These are phyloP conservation scores for Stagonosporopsis chrysanthemi DNA, from an alignment of 2,329 filamentous ascomycete genomes.

Conservation along the genomic window DNA sequence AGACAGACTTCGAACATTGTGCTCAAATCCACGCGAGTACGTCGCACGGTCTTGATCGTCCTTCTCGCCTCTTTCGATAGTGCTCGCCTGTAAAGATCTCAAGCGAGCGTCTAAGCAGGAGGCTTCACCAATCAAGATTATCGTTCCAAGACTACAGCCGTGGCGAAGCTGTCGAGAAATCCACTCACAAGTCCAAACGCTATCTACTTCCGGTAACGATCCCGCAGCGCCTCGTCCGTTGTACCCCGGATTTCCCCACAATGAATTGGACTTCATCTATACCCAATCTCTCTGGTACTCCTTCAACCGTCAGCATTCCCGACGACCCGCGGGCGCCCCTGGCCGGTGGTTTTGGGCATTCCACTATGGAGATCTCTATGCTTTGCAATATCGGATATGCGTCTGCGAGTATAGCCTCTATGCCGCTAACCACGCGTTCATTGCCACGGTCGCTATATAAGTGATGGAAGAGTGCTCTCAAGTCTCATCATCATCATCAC, in stretches of 20 bases:
- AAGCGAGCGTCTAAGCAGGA: constrained; percentile 1
- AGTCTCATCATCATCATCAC: constrained; percentile 29
- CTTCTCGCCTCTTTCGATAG: constrained; percentile 6
- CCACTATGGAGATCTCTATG: constrained; percentile 26
- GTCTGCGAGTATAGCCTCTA: constrained; percentile 26
- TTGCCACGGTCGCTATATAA: constrained; percentile 36
- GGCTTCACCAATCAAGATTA: constrained; percentile 24
- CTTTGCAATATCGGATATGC: constrained; percentile 28
- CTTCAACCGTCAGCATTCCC: constrained; percentile 34
- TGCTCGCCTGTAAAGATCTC: not conserved
- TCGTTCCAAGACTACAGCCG: constrained; percentile 30
- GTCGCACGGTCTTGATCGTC: not conserved
- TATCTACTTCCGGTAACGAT: constrained; percentile 38
- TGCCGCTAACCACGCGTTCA: constrained; percentile 13
- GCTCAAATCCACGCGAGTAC: constrained; percentile 1
- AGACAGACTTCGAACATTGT: not conserved
- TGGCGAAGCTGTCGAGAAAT: constrained; percentile 15
- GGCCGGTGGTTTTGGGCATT: constrained; percentile 28
- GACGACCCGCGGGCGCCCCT: constrained; percentile 39
- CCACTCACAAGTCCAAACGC: constrained; percentile 24
- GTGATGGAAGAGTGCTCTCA: constrained; percentile 16
- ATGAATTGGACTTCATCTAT: constrained; percentile 44
- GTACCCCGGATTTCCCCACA: constrained; percentile 46
- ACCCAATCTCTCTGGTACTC: constrained; percentile 40
- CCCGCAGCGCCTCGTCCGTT: constrained; percentile 42